phyloP scores from a whole-genome alignment of 345 rosid species.

The Ceriops decandra region DNA sequence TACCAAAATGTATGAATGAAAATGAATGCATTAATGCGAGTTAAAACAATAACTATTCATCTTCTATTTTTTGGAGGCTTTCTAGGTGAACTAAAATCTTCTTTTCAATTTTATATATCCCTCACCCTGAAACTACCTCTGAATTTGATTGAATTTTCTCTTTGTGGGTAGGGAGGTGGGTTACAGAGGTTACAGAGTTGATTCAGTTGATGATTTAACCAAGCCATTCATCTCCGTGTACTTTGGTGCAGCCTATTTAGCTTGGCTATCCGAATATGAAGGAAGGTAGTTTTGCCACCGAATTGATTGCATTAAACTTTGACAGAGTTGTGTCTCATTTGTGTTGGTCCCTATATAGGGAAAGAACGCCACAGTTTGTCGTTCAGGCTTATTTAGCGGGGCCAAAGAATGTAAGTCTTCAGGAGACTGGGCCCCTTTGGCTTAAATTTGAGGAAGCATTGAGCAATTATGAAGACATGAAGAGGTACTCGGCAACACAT shows the following conservation, averaged over 20 bases:
- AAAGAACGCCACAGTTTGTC: slow-evolving; percentile 65
- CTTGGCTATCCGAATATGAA: slow-evolving; percentile 80
- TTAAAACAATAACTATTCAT: no score
- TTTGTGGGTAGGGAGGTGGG: slow-evolving; percentile 63
- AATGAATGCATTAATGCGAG: no score
- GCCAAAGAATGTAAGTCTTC: slow-evolving; percentile 55
- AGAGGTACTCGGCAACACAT: slow-evolving; percentile 40
- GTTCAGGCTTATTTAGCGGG: slow-evolving; percentile 74
- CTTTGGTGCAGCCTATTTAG: slow-evolving; percentile 79
- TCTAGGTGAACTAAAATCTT: neutral
- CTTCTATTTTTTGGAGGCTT: no score
- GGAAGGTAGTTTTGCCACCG: slow-evolving; percentile 49
- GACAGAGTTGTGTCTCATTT: neutral
- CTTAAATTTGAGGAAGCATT: slow-evolving; percentile 79
- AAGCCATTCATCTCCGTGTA: slow-evolving; percentile 89
- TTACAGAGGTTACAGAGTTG: slow-evolving; percentile 68
- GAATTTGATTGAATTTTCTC: slow-evolving; percentile 13
- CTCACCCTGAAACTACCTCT: neutral
- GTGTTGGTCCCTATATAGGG: slow-evolving; percentile 37
- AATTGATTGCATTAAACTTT: neutral
- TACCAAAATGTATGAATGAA: no score
- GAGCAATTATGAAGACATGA: slow-evolving; percentile 51
- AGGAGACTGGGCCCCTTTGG: slow-evolving; percentile 62
- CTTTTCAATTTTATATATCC: neutral
- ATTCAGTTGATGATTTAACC: slow-evolving; percentile 56